phyloP scores from a whole-genome alignment of 495 filamentous ascomycete genomes.

The Lasiosphaeris hirsuta region DNA sequence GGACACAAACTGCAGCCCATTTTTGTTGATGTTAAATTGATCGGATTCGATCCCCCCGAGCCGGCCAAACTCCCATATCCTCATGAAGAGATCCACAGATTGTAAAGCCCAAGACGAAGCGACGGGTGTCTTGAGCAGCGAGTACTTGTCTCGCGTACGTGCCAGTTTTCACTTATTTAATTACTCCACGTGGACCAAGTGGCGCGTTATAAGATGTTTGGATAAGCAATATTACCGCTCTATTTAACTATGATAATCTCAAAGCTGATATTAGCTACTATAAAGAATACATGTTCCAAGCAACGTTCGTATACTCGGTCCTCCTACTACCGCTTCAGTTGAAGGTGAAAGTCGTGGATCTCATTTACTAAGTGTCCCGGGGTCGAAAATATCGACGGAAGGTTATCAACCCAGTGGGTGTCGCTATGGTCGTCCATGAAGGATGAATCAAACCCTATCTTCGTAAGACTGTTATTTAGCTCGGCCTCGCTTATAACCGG shows the following conservation, averaged over 20 bases:
- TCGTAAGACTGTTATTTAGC: background rate
- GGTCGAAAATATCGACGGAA: slow-evolving; percentile 1
- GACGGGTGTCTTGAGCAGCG: slow-evolving; percentile 42
- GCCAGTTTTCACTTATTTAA: slow-evolving; percentile 30
- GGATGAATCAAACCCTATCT: slow-evolving; percentile 4
- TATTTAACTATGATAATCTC: no score
- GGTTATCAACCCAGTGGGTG: background rate
- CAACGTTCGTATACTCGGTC: no score
- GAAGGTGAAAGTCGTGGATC: no score
- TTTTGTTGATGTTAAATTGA: slow-evolving; percentile 46
- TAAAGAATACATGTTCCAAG: no score
- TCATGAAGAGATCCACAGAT: slow-evolving; percentile 35
- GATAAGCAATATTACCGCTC: no score
- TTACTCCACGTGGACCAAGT: no score
- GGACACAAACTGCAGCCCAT: slow-evolving; percentile 44
- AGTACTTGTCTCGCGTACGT: slow-evolving; percentile 47
- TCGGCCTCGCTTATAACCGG: background rate
- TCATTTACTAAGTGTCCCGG: background rate
- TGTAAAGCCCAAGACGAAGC: slow-evolving; percentile 49
- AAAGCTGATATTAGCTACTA: no score
- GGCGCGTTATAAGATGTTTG: no score
- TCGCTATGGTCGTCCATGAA: slow-evolving; percentile 1
- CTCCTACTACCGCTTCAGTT: no score
- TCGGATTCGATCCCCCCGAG: slow-evolving; percentile 45
- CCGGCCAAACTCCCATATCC: slow-evolving; percentile 45